A percentile compares a stretch with the other conserved stretches of the same genome.
Evolutionary conservation across 139 green algal genomes (phyloP).

Genomic region (Tetraselmis striata): DNA sequence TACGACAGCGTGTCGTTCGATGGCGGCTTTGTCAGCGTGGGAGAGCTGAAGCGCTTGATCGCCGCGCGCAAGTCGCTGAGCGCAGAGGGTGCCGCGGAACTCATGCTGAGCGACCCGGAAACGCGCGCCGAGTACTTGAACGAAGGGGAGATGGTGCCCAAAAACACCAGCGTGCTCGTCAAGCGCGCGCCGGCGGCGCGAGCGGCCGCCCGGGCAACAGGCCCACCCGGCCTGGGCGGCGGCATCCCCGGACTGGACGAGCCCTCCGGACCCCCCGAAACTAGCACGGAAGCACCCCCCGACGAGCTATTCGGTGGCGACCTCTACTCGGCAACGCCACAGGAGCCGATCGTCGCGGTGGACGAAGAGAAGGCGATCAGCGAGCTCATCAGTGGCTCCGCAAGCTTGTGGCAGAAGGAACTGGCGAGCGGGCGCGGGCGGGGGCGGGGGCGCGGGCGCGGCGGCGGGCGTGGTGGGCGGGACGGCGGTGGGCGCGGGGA

Average conservation of each 20-base stretch:
- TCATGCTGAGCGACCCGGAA: constrained; percentile 15
- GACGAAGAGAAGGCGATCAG: constrained; percentile 3
- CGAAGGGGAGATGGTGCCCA: constrained; percentile 54
- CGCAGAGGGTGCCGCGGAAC: not conserved
- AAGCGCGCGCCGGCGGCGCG: constrained; percentile 41
- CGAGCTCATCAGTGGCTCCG: not conserved
- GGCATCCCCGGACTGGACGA: not conserved
- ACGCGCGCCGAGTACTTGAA: constrained; percentile 48
- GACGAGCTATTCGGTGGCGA: not conserved
- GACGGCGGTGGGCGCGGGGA: not conserved
- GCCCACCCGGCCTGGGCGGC: not conserved
- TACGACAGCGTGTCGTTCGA: constrained; percentile 63
- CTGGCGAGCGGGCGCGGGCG: not conserved
- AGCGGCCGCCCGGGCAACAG: no score
- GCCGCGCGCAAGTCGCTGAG: constrained; percentile 49
- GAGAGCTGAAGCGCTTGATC: constrained; percentile 71
- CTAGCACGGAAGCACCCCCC: not conserved
- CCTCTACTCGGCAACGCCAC: not conserved
- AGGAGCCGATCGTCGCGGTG: not conserved
- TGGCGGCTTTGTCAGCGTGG: constrained; percentile 61
- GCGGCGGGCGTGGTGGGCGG: no score
- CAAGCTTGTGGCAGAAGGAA: constrained; percentile 2
- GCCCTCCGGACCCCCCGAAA: not conserved
- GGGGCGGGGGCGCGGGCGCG: no score
- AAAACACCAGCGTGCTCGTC: constrained; percentile 56